phyloP scores from a whole-genome alignment of 768 basidiomycete genomes.

The Vararia minispora region DNA sequence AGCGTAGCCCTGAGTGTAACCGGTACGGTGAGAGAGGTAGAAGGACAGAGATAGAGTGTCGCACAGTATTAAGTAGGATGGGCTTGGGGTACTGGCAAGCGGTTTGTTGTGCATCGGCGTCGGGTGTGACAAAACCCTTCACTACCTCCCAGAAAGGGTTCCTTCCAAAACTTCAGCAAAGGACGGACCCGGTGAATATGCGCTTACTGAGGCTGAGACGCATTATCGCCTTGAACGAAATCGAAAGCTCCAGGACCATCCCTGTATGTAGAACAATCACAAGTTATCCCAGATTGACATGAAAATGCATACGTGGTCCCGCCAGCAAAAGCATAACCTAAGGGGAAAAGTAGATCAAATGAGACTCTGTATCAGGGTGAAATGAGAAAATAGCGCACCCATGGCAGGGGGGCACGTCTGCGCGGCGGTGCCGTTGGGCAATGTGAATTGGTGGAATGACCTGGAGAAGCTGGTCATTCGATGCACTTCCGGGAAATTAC shows the following conservation, averaged over 20 bases:
- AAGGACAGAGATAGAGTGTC: conserved; percentile 15
- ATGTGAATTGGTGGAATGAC: conserved; percentile 50
- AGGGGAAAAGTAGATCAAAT: not conserved
- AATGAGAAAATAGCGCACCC: conserved; percentile 30
- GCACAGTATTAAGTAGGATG: conserved; percentile 62
- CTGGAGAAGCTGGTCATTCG: conserved; percentile 19
- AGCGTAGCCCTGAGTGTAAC: conserved; percentile 52
- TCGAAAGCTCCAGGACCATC: conserved; percentile 76
- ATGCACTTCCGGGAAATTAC: not conserved
- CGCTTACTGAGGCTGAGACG: conserved; percentile 43
- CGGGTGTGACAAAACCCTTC: conserved; percentile 59
- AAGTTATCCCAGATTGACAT: not conserved
- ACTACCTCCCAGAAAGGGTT: conserved; percentile 78
- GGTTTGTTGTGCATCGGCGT: conserved; percentile 45
- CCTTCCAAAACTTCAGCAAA: conserved; percentile 21
- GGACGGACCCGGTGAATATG: conserved; percentile 1
- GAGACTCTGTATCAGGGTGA: conserved; percentile 4
- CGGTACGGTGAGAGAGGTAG: conserved; percentile 6
- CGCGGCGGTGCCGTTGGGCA: conserved; percentile 56
- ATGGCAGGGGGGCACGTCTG: conserved; percentile 72
- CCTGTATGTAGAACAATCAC: conserved; percentile 21
- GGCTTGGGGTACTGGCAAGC: conserved; percentile 73
- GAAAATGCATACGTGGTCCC: conserved; percentile 54
- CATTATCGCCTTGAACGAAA: conserved; percentile 66
- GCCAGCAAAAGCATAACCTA: conserved; percentile 68